Base-by-base conservation (phyloP, 2,329 filamentous ascomycete species). In the Macrophomina tecta region DNA sequence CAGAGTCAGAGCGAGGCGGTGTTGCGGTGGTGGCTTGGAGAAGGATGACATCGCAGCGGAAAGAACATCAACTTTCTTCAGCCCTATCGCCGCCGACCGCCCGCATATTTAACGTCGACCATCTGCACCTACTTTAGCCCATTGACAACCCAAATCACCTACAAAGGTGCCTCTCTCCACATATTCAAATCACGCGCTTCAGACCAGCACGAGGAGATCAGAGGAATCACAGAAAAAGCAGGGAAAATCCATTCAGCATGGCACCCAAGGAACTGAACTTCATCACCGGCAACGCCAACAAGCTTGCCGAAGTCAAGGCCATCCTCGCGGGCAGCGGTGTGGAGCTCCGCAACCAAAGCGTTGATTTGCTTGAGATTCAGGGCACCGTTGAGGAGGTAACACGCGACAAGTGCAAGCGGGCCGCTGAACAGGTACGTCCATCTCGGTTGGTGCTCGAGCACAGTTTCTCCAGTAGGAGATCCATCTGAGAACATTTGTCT, bases 261-360 rank as follows among this genome's bases (percentile, higher is more conserved):
- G 77, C 81, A 58, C 78, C 81, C 51, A 82, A 83, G 71, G 80
- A 84, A 69, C 82, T 99, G 71, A 94, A 96, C 81, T 99, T 99
- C 83, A 97, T 99, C 77, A 98, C 94, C 1, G 91, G 94, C 79
- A 99, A 99, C 81, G 89, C 90, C 75, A 96, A 97, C 83, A 99
- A 99, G 83, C 86, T 99, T 66, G 83, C 85, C 67, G 95, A 99
- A 82, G 93, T 97, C 71, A 89, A 91, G 79, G 90, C 91, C 18
- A 97, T 99, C 72, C 86, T 99, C 3, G 89, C 90, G 72, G 84
- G 87, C 8, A 87, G 86, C 67, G 81, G 82, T 40, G 90, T 97
- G 70, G 84, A 90, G 69, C 85, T 99, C 49, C 85, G 87, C 65
- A 94, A 85, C 80, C 88, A 92, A 78, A 84, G 87, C 42, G 80